Evolutionary conservation across 345 rosid species (phyloP), one percentile per base, ranked within the genome.

Genomic region (Hibiscus mutabilis): DNA sequence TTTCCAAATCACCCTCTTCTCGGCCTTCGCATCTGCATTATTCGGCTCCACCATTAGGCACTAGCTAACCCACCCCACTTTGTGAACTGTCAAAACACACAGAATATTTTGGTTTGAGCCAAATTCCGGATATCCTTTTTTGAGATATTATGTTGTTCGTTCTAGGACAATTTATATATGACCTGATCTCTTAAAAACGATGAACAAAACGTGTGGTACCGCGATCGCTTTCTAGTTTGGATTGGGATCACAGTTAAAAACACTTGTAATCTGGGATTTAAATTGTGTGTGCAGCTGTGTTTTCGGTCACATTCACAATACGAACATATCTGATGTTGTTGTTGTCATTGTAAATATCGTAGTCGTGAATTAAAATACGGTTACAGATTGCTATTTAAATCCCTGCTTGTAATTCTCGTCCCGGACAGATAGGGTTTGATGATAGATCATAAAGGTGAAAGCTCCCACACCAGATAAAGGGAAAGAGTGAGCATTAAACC

Each of bases 391-490:
- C 0, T 37, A 7, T 37, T 37, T 37, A 6, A 37, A 37, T 37
- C 11, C 2, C 2, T 8, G 11, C 2, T 37, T 8, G 10, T 0
- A 1, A 37, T 37, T 7, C 40, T 35, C 10, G 40, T 35, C 42
- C 18, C 5, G n/a, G 18, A 47, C 18, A 46, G n/a, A 4, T 46
- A n/a, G 51, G 15, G 15, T 11, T 46, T 46, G 15, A 55, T 2
- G 21, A 33, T 33, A 33, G 44, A 24, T 16, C 18, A 60, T 31
- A 67, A 67, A 61, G 64, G 21, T 56, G 71, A 75, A 69, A 70
- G 68, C 71, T 24, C 49, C 75, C 15, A 67, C 55, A 24, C 71
- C 35, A 55, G 44, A 37, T 7, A 37, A 2, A 37, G 8, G 44
- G 44, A 37, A 37, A 37, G 44, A 37, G 2, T 37, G 44, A 37